Conservation (phyloP, 768 basidiomycete genomes). For the Suillus lakei region DNA sequence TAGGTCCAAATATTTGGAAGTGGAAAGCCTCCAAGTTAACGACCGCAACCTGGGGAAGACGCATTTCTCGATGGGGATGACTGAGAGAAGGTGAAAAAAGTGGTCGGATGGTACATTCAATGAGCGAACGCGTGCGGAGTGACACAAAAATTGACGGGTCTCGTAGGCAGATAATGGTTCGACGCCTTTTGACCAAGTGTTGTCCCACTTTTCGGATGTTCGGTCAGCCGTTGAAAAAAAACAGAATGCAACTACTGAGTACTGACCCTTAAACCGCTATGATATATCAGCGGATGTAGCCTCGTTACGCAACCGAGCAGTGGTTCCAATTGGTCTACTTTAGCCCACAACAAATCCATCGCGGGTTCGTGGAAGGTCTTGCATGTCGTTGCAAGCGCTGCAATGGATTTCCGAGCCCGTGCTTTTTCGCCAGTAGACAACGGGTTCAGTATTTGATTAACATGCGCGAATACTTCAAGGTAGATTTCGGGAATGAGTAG, state of each 20-base stretch:
- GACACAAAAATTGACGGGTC: neutral
- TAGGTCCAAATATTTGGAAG: neutral
- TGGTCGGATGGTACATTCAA: neutral
- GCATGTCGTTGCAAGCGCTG: neutral
- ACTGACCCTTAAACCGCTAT: neutral
- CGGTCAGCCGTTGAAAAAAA: neutral
- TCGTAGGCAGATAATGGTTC: neutral
- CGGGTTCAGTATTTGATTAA: neutral
- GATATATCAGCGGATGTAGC: neutral
- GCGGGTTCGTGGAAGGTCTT: neutral
- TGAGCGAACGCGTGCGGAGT: neutral
- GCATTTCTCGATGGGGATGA: neutral
- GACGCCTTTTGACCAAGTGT: neutral
- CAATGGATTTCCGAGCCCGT: neutral
- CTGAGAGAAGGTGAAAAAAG: neutral
- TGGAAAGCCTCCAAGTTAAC: neutral
- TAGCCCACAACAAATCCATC: neutral
- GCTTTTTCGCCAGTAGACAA: neutral
- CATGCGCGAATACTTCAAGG: neutral
- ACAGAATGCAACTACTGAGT: neutral
- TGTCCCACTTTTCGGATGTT: neutral
- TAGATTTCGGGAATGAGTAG: neutral
- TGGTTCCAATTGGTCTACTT: neutral
- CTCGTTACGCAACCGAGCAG: neutral
- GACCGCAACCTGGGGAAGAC: neutral